Evolutionary conservation across 306 rosid genomes (phyloP).

Genomic region (Styphnolobium japonicum): DNA sequence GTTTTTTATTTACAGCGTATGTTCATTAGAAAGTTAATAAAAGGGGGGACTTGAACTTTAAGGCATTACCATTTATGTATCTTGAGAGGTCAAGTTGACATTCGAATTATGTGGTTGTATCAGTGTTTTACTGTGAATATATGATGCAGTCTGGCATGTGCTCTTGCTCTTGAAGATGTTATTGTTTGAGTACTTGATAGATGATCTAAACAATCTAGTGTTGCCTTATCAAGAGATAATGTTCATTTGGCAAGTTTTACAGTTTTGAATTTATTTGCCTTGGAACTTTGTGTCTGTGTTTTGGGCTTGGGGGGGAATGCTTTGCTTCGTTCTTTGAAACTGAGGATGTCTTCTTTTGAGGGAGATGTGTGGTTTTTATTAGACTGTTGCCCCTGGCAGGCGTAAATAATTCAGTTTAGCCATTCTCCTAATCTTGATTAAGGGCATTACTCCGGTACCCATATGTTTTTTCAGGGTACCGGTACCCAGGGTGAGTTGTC

Average conservation of each 20-base stretch:
- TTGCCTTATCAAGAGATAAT: background rate
- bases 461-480: too few species aligned
- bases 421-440: background rate
- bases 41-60: background rate
- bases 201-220: conserved; percentile 5
- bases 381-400: background rate
- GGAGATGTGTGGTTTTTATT: background rate
- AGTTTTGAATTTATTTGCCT: background rate
- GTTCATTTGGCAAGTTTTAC: background rate
- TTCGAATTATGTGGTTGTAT: background rate
- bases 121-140: conserved; percentile 9
- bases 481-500: too few species aligned
- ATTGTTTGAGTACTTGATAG: conserved; percentile 14
- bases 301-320: background rate
- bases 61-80: conserved; percentile 29
- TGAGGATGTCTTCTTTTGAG: background rate
- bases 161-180: conserved; percentile 1
- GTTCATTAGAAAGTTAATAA: conserved; percentile 22
- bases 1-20: conserved; percentile 13
- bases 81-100: conserved; percentile 13
- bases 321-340: background rate
- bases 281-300: background rate
- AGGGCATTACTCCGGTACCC: too few species aligned
- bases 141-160: conserved; percentile 9
- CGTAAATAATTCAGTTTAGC: background rate